Percentiles rank a stretch among this genome's conserved stretches.
phyloP scores from a whole-genome alignment of 306 rosid genomes.

The Cicer bijugum region DNA sequence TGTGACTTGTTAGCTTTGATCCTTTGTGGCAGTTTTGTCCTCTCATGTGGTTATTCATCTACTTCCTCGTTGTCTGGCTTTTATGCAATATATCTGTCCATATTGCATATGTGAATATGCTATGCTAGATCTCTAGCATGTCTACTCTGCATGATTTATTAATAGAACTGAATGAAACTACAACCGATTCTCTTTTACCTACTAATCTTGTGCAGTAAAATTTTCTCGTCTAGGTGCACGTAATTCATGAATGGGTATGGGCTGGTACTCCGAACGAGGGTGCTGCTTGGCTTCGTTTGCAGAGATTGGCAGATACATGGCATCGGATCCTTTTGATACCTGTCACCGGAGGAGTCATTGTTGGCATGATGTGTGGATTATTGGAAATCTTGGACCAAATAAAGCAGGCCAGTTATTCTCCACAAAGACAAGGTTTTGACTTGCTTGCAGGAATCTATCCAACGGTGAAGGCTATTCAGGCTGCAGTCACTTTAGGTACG shows the following conservation, averaged over 20 bases:
- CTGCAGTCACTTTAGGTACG: conserved; percentile 90
- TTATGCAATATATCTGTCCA: conserved; percentile 4
- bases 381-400: conserved; percentile 87
- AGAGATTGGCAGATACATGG: conserved; percentile 91
- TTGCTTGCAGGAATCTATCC: conserved; percentile 83
- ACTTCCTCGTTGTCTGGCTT: conserved; percentile 10
- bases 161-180: conserved; percentile 15
- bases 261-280: conserved; percentile 98
- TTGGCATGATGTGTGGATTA: conserved; percentile 98
- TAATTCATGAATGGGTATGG: conserved; percentile 97
- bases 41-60: conserved; percentile 15
- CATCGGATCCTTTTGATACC: conserved; percentile 92
- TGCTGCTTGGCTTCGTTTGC: conserved; percentile 96
- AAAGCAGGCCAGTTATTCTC: conserved; percentile 65
- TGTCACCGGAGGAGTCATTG: conserved; percentile 92
- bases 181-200: conserved; percentile 8
- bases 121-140: conserved; percentile 22
- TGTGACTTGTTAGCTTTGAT: conserved; percentile 22
- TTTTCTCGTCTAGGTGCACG: conserved; percentile 72
- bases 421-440: conserved; percentile 84
- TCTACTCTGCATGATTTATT: conserved; percentile 21
- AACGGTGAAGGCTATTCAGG: conserved; percentile 88
- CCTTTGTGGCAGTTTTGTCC: conserved; percentile 14
- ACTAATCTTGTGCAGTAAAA: conserved; percentile 38
- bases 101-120: neutral